Percentiles rank a stretch among this genome's conserved stretches.
Conservation (phyloP, 768 basidiomycete genomes). For the Clitopilus passeckerianus region DNA sequence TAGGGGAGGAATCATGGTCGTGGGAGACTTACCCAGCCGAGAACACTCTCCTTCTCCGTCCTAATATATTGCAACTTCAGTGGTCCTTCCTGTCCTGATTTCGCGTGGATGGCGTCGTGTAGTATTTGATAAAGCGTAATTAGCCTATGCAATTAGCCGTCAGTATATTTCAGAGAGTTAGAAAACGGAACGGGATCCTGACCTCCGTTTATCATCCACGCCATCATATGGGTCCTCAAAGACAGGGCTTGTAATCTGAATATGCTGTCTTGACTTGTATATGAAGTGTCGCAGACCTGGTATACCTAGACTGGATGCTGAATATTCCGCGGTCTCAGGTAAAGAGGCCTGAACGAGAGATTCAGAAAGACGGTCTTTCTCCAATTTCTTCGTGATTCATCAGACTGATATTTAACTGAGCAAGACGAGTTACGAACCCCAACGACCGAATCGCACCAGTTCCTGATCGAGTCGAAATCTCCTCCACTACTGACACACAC, state of each 20-base stretch:
- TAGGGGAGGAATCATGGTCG: neutral
- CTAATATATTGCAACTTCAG: constrained; percentile 86
- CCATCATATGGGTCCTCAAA: constrained; percentile 84
- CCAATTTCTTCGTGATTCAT: constrained; percentile 48
- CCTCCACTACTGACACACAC: constrained; percentile 78
- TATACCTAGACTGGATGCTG: constrained; percentile 72
- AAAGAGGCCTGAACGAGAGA: constrained; percentile 43
- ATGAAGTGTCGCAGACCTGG: constrained; percentile 92
- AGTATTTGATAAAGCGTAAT: constrained; percentile 84
- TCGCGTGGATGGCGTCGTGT: constrained; percentile 87
- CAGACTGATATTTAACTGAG: neutral
- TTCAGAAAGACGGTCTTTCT: constrained; percentile 50
- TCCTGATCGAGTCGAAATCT: constrained; percentile 80
- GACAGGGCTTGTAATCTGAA: constrained; percentile 83
- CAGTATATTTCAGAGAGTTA: neutral
- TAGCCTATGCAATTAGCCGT: constrained; percentile 40
- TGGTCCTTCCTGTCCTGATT: constrained; percentile 75
- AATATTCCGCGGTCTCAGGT: constrained; percentile 54
- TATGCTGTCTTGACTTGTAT: constrained; percentile 86
- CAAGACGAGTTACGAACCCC: constrained; percentile 33
- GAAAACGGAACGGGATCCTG: constrained; percentile 3
- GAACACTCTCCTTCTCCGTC: constrained; percentile 81
- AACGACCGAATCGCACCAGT: constrained; percentile 67
- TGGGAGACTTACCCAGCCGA: constrained; percentile 80
- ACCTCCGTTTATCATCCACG: constrained; percentile 58